Percentiles rank a stretch among this genome's conserved stretches.
Conservation (phyloP, 1,139 yeast species). For the Nadsonia starkeyi-henricii region DNA sequence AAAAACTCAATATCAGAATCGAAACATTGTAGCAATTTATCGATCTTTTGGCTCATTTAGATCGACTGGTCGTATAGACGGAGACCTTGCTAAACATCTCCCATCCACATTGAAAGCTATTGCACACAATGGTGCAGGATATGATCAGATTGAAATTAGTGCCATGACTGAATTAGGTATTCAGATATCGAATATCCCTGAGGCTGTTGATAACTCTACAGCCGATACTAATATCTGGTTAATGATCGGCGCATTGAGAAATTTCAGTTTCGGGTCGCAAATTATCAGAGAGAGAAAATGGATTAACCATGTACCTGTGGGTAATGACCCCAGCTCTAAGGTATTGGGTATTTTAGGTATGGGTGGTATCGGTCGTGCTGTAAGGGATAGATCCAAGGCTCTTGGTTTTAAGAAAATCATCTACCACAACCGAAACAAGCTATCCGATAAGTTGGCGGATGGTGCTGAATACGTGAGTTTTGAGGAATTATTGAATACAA, state of each 20-base stretch:
- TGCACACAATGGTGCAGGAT: slow-evolving; percentile 86
- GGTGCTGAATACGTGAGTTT: slow-evolving; percentile 39
- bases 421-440: slow-evolving; percentile 49
- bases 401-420: slow-evolving; percentile 49
- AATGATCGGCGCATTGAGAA: slow-evolving; percentile 45
- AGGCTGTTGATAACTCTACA: slow-evolving; percentile 59
- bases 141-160: slow-evolving; percentile 46
- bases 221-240: slow-evolving; percentile 59
- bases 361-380: slow-evolving; percentile 73
- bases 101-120: slow-evolving; percentile 52
- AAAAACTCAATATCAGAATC: slow-evolving; percentile 32
- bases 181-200: slow-evolving; percentile 56
- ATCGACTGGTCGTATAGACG: slow-evolving; percentile 61
- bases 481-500: slow-evolving; percentile 40
- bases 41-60: slow-evolving; percentile 21
- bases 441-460: slow-evolving; percentile 38
- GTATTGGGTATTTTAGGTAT: slow-evolving; percentile 61
- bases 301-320: slow-evolving; percentile 21
- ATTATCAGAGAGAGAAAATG: slow-evolving; percentile 27
- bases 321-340: slow-evolving; percentile 45
- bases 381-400: slow-evolving; percentile 48
- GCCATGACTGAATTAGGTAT: slow-evolving; percentile 36
- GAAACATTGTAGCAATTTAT: slow-evolving; percentile 31
- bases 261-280: slow-evolving; percentile 32
- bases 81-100: slow-evolving; percentile 45